A percentile compares a stretch with the other conserved stretches of the same genome.
Conservation (phyloP, 192 early-diverging fungal genomes). For the Mortierella alpina region DNA sequence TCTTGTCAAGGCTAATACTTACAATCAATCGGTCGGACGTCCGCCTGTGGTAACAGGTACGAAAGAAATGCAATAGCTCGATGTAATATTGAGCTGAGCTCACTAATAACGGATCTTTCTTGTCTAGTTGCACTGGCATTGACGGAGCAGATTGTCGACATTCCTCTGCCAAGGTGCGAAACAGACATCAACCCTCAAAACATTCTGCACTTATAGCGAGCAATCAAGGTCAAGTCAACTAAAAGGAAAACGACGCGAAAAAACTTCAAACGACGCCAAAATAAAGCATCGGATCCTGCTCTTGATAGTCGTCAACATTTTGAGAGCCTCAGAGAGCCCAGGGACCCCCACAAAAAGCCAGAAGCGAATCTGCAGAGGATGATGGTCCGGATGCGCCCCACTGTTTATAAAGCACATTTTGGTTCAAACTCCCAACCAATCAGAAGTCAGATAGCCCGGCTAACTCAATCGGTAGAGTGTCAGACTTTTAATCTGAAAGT, state of each 20-base stretch:
- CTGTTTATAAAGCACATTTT: not conserved
- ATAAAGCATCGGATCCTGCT: not conserved
- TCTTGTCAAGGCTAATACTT: constrained; percentile 44
- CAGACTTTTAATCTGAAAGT: constrained; percentile 51
- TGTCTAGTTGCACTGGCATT: constrained; percentile 58
- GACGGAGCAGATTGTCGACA: constrained; percentile 57
- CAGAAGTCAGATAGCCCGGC: constrained; percentile 15
- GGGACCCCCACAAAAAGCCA: not conserved
- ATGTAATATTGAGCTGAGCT: not conserved
- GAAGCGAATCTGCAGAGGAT: too few relatives aligned
- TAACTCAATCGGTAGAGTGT: constrained; percentile 45
- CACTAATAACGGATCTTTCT: not conserved
- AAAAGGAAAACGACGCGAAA: not conserved
- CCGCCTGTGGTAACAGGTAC: constrained; percentile 56
- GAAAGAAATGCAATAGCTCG: not conserved
- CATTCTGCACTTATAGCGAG: constrained; percentile 23
- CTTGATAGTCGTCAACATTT: not conserved
- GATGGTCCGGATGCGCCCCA: too few relatives aligned
- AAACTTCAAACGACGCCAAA: not conserved
- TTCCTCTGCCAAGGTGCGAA: constrained; percentile 34
- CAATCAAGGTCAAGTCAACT: too few relatives aligned
- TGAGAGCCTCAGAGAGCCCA: not conserved
- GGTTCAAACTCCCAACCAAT: not conserved
- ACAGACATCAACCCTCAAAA: constrained; percentile 49
- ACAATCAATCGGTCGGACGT: constrained; percentile 33